phyloP scores from a whole-genome alignment of 176 grass and related monocot species.

The Oryza punctata region DNA sequence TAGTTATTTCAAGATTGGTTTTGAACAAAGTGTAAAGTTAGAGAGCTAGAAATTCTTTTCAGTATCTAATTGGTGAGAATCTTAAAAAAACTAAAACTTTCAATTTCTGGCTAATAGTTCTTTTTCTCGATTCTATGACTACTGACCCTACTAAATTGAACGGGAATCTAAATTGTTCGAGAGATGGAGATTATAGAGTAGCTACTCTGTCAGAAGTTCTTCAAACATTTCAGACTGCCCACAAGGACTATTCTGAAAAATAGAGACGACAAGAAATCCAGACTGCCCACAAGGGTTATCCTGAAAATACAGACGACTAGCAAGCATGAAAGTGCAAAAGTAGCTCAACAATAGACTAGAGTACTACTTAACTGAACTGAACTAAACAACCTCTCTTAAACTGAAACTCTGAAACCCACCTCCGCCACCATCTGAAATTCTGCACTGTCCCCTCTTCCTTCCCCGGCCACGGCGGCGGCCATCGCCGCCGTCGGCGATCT shows the following conservation, averaged over 20 bases:
- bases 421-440: background rate
- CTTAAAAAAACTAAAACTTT: too few species aligned
- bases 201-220: too few species aligned
- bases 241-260: too few species aligned
- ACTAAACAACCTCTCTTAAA: background rate
- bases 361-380: too few species aligned
- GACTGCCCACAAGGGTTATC: background rate
- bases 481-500: constrained; percentile 1
- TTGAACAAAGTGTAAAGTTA: background rate
- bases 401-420: constrained; percentile 11
- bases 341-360: background rate
- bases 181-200: too few species aligned
- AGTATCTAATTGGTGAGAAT: too few species aligned
- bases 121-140: too few species aligned
- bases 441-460: constrained; percentile 5
- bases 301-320: background rate
- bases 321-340: constrained; percentile 1
- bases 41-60: too few species aligned
- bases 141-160: too few species aligned
- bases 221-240: too few species aligned
- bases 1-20: background rate
- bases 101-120: too few species aligned
- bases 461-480: constrained; percentile 23
- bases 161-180: too few species aligned
- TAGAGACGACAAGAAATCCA: background rate